Evolutionary conservation across 148 eudicot species (phyloP).

Genomic region (Fagopyrum tataricum): DNA sequence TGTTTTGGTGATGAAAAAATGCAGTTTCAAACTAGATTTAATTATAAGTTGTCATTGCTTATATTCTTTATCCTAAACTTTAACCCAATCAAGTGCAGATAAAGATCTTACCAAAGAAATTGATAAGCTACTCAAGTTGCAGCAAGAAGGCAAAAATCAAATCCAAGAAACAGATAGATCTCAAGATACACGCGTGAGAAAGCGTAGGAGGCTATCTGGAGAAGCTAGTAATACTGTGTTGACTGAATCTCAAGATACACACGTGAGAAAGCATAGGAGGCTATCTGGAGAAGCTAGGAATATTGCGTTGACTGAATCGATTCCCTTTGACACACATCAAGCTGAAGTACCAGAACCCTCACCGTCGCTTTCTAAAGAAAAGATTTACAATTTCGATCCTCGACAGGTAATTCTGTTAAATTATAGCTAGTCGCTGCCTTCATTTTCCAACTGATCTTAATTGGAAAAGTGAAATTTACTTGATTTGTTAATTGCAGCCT

Average conservation of each 20-base stretch:
- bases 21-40: neutral
- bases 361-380: constrained; percentile 12
- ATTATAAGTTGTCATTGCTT: neutral
- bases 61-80: neutral
- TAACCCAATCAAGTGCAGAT: neutral
- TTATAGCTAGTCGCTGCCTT: constrained; percentile 9
- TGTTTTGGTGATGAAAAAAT: neutral
- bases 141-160: constrained; percentile 16
- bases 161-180: constrained; percentile 18
- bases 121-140: constrained; percentile 27
- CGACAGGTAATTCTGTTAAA: constrained; percentile 8
- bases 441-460: neutral
- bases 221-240: constrained; percentile 19
- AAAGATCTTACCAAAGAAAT: constrained; percentile 7
- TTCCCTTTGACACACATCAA: constrained; percentile 15
- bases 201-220: constrained; percentile 35
- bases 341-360: constrained; percentile 14
- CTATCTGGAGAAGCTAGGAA: constrained; percentile 20
- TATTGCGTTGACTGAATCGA: constrained; percentile 18
- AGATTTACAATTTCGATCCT: neutral
- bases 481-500: constrained; percentile 36
- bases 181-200: constrained; percentile 25
- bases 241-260: constrained; percentile 12
- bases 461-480: neutral
- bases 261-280: constrained; percentile 43